These are phyloP conservation scores for Plectosphaerella cucumerina DNA, from an alignment of 2,329 filamentous ascomycete genomes.

Conservation along the genomic window DNA sequence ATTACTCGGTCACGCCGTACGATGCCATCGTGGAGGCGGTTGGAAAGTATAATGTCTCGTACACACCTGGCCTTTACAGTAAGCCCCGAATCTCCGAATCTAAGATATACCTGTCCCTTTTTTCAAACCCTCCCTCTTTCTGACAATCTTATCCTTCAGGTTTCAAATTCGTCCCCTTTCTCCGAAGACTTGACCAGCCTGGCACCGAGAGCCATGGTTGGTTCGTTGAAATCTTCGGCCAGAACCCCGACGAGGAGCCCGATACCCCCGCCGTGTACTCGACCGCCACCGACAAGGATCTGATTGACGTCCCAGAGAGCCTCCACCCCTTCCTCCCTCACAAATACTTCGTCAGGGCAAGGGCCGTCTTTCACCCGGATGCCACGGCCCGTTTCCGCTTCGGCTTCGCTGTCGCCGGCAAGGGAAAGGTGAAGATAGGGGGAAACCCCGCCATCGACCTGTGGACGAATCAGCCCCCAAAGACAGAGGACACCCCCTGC, in stretches of 20 bases:
- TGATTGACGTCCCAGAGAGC: slow-evolving; percentile 11
- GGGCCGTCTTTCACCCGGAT: slow-evolving; percentile 6
- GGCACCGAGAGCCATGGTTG: slow-evolving; percentile 5
- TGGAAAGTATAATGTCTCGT: slow-evolving; percentile 29
- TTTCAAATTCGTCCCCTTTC: slow-evolving; percentile 11
- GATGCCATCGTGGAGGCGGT: slow-evolving; percentile 55
- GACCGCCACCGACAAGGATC: slow-evolving; percentile 8
- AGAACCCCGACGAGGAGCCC: slow-evolving; percentile 7
- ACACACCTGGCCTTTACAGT: slow-evolving; percentile 57
- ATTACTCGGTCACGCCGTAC: slow-evolving; percentile 68
- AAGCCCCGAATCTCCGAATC: slow-evolving; percentile 21
- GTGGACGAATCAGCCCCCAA: slow-evolving; percentile 10
- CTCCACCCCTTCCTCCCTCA: slow-evolving; percentile 8
- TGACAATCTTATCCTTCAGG: background rate
- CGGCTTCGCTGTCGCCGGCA: slow-evolving; percentile 14
- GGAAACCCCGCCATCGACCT: slow-evolving; percentile 20
- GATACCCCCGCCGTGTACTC: slow-evolving; percentile 2
- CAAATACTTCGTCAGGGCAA: slow-evolving; percentile 10
- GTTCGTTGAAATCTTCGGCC: slow-evolving; percentile 9
- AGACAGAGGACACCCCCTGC: slow-evolving; percentile 10
- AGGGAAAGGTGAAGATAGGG: slow-evolving; percentile 19
- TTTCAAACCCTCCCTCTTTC: background rate
- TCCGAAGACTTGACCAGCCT: slow-evolving; percentile 4
- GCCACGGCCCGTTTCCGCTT: slow-evolving; percentile 6
- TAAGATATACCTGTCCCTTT: slow-evolving; percentile 17